A percentile compares a stretch with the other conserved stretches of the same genome.
Conservation (phyloP, 139 green algal species). For the Coelastrella sp. region DNA sequence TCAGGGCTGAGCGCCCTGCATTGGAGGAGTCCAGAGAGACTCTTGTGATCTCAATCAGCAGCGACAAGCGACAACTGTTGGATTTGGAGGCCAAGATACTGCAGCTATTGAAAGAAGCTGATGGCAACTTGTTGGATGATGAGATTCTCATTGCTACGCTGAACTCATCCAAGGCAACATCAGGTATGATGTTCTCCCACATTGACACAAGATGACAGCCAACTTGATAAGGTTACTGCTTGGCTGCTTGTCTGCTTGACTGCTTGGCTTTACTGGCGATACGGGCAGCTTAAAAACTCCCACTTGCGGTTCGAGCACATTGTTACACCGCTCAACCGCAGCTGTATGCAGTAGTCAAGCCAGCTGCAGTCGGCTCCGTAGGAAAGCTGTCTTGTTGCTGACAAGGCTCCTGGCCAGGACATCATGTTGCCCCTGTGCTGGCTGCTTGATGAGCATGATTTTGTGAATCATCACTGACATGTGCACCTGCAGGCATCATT, state of each 20-base stretch:
- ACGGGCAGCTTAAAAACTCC: too few species aligned
- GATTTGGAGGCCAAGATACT: constrained; percentile 82
- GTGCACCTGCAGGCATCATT: constrained; percentile 50
- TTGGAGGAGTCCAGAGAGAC: constrained; percentile 78
- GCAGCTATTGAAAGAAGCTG: constrained; percentile 79
- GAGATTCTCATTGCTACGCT: constrained; percentile 88
- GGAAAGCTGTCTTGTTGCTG: too few species aligned
- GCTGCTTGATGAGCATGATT: background rate
- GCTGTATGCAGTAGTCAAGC: too few species aligned
- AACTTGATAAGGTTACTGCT: too few species aligned
- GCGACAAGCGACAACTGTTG: constrained; percentile 85
- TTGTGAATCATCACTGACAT: background rate
- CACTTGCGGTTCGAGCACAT: too few species aligned
- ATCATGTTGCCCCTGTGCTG: too few species aligned
- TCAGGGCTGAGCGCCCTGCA: constrained; percentile 81
- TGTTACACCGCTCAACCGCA: too few species aligned
- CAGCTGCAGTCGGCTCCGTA: too few species aligned
- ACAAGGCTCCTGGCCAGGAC: too few species aligned
- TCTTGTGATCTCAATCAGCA: constrained; percentile 80
- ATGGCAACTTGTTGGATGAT: constrained; percentile 89
- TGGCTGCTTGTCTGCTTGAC: background rate
- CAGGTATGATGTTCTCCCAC: too few species aligned
- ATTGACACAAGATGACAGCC: too few species aligned
- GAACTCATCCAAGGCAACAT: constrained; percentile 83
- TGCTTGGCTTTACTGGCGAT: too few species aligned